Percentiles rank a stretch among this genome's conserved stretches.
Evolutionary conservation across 2,329 filamentous ascomycete genomes (phyloP).

Genomic region (Uncinocarpus reesii): DNA sequence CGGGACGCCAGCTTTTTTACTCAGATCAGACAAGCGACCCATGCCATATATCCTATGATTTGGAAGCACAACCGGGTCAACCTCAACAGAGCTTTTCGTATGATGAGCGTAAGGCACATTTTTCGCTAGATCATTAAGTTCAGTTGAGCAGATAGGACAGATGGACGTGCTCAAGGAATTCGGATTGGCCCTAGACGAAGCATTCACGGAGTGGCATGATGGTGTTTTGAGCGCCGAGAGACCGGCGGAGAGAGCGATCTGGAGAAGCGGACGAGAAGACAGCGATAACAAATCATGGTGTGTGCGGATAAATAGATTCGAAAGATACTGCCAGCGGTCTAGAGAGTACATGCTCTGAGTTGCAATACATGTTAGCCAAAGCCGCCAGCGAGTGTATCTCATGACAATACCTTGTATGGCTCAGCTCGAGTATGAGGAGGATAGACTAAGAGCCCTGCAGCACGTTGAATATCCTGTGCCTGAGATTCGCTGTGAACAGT

Average conservation of each 20-base stretch:
- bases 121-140: slow-evolving; percentile 81
- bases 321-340: slow-evolving; percentile 64
- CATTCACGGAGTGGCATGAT: slow-evolving; percentile 65
- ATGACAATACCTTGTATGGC: slow-evolving; percentile 46
- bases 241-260: slow-evolving; percentile 81
- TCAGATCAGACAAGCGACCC: slow-evolving; percentile 62
- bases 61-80: slow-evolving; percentile 74
- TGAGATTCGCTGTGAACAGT: slow-evolving; percentile 59
- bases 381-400: not conserved
- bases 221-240: slow-evolving; percentile 94
- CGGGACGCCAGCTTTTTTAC: slow-evolving; percentile 59
- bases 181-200: slow-evolving; percentile 45
- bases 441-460: slow-evolving; percentile 72
- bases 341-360: slow-evolving; percentile 60
- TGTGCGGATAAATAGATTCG: slow-evolving; percentile 69
- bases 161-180: slow-evolving; percentile 56
- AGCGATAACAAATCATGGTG: slow-evolving; percentile 79
- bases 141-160: slow-evolving; percentile 91
- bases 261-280: slow-evolving; percentile 70
- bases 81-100: slow-evolving; percentile 84
- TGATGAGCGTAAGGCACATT: slow-evolving; percentile 92
- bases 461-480: slow-evolving; percentile 57
- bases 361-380: slow-evolving; percentile 1
- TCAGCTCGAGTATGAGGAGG: slow-evolving; percentile 50
- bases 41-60: slow-evolving; percentile 79